A percentile compares a stretch with the other conserved stretches of the same genome.
Conservation (phyloP, 108 stramenopile species). For the Seminavis robusta region DNA sequence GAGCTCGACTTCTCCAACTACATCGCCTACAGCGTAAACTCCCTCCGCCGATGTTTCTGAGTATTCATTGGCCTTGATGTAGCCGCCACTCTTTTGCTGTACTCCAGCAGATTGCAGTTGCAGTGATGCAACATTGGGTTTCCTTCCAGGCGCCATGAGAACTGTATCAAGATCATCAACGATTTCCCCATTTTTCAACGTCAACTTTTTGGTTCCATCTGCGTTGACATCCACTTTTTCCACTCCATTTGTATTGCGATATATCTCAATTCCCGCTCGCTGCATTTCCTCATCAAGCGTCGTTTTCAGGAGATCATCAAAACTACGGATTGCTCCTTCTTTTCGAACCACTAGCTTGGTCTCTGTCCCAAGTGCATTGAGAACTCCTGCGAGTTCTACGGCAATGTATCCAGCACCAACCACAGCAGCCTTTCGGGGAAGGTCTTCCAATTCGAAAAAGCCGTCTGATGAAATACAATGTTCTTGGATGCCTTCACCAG, state of each 20-base stretch:
- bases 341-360: slow-evolving; percentile 62
- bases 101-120: slow-evolving; percentile 69
- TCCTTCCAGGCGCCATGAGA: slow-evolving; percentile 78
- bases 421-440: slow-evolving; percentile 84
- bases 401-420: slow-evolving; percentile 99
- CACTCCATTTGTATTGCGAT: slow-evolving; percentile 68
- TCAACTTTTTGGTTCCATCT: slow-evolving; percentile 55
- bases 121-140: slow-evolving; percentile 56
- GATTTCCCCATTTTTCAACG: slow-evolving; percentile 46
- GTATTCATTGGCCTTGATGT: slow-evolving; percentile 81
- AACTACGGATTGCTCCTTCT: slow-evolving; percentile 60
- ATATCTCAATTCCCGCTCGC: slow-evolving; percentile 60
- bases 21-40: slow-evolving; percentile 93
- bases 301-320: slow-evolving; percentile 81
- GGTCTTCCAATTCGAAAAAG: slow-evolving; percentile 88
- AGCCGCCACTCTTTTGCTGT: slow-evolving; percentile 8
- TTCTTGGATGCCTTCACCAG: slow-evolving; percentile 64
- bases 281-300: slow-evolving; percentile 69
- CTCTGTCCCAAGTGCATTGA: slow-evolving; percentile 75
- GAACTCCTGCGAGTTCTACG: slow-evolving; percentile 90
- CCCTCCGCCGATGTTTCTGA: slow-evolving; percentile 75
- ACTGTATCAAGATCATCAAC: slow-evolving; percentile 74
- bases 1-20: slow-evolving; percentile 76
- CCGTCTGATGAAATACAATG: slow-evolving; percentile 84
- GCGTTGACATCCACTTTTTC: slow-evolving; percentile 46